These are phyloP conservation scores for Rhizopogon vesiculosus DNA, from an alignment of 768 basidiomycete genomes.

Conservation along the genomic window DNA sequence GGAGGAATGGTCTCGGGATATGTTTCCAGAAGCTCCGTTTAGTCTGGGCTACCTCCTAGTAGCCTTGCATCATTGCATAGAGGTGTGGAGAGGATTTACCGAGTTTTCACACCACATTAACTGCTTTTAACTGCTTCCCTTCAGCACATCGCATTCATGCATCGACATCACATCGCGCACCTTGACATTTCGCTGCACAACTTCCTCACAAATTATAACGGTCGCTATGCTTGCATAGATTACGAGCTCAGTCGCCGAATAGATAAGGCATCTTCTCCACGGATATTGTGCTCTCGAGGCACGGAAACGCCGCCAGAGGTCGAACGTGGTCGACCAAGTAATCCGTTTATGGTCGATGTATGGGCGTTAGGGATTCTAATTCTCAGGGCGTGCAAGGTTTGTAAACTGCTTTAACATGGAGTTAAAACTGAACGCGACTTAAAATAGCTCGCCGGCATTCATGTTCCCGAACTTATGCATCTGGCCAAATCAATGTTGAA, in stretches of 20 bases:
- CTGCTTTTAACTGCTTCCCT: background rate
- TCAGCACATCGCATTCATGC: conserved; percentile 71
- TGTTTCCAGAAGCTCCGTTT: conserved; percentile 47
- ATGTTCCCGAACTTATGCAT: conserved; percentile 54
- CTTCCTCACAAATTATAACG: conserved; percentile 59
- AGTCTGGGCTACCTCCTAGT: conserved; percentile 49
- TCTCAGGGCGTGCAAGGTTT: conserved; percentile 60
- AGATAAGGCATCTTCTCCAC: conserved; percentile 31
- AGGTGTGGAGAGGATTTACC: conserved; percentile 36
- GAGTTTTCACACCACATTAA: background rate
- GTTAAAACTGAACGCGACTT: conserved; percentile 6
- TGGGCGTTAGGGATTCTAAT: conserved; percentile 69
- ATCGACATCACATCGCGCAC: conserved; percentile 59
- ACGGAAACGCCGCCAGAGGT: conserved; percentile 73
- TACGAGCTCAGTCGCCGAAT: conserved; percentile 63
- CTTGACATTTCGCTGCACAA: conserved; percentile 71
- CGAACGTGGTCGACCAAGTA: conserved; percentile 40
- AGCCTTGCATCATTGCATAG: conserved; percentile 62
- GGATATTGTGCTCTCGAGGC: conserved; percentile 41
- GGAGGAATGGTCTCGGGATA: conserved; percentile 74
- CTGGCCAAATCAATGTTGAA: conserved; percentile 59
- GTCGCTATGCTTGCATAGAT: conserved; percentile 70
- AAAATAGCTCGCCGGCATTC: conserved; percentile 48
- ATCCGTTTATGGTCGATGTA: conserved; percentile 71
- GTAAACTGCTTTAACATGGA: conserved; percentile 7